Conservation (phyloP, 148 eudicot genomes). For the Vaccinium macrocarpon region DNA sequence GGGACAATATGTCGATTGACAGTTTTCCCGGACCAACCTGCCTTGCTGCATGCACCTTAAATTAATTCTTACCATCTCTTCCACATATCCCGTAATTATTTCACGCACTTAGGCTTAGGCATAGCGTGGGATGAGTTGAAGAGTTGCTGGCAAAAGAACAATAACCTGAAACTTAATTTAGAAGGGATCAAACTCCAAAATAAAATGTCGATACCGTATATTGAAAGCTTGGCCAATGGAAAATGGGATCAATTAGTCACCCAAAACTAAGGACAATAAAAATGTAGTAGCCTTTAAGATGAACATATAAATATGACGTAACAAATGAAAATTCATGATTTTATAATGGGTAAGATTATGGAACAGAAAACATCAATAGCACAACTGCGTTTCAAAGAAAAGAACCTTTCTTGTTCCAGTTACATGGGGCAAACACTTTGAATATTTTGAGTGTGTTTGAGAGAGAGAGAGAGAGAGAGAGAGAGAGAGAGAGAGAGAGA, state of each 20-base stretch:
- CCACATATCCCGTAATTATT: background rate
- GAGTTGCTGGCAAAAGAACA: background rate
- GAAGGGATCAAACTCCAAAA: background rate
- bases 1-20: too few relatives aligned
- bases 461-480: background rate
- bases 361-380: background rate
- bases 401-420: slow-evolving; percentile 1
- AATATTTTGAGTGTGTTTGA: background rate
- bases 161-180: background rate
- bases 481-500: background rate
- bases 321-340: too few relatives aligned
- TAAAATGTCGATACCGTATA: background rate
- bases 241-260: too few relatives aligned
- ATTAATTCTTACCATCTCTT: background rate
- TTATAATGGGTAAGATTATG: too few relatives aligned
- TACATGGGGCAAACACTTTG: slow-evolving; percentile 12
- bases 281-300: too few relatives aligned
- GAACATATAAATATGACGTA: too few relatives aligned
- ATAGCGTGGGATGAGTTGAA: background rate
- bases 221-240: background rate
- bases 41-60: background rate
- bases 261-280: too few relatives aligned
- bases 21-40: too few relatives aligned
- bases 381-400: background rate
- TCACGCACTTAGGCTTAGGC: background rate